Percentiles rank a stretch among this genome's conserved stretches.
Evolutionary conservation across 2,329 filamentous ascomycete species (phyloP).

Genomic region (Alternaria sp.): DNA sequence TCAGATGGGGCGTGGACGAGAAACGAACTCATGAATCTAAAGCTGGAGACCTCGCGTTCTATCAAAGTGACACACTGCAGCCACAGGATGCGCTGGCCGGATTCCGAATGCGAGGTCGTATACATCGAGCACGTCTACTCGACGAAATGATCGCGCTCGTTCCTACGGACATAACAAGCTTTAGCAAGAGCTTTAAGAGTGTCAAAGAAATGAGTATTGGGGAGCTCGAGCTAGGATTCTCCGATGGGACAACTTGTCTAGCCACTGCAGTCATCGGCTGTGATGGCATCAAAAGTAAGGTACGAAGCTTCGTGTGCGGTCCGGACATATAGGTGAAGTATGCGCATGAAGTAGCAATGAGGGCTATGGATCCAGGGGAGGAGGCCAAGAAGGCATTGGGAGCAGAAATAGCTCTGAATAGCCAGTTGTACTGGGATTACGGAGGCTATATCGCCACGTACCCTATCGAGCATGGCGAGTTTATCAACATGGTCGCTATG

Average conservation of each 20-base stretch:
- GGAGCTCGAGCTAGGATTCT: conserved; percentile 44
- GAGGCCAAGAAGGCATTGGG: conserved; percentile 59
- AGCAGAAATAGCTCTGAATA: conserved; percentile 58
- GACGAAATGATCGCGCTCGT: conserved; percentile 34
- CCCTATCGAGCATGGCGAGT: conserved; percentile 63
- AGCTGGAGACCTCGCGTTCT: conserved; percentile 30
- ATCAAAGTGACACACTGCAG: conserved; percentile 25
- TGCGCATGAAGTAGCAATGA: conserved; percentile 66
- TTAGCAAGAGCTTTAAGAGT: conserved; percentile 31
- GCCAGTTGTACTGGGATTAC: conserved; percentile 65
- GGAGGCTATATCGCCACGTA: conserved; percentile 67
- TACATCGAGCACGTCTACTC: conserved; percentile 37
- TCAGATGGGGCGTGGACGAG: conserved; percentile 32
- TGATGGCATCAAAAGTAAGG: conserved; percentile 68
- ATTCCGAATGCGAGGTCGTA: conserved; percentile 30
- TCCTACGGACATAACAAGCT: conserved; percentile 28
- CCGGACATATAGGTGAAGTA: conserved; percentile 58
- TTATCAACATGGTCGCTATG: conserved; percentile 59
- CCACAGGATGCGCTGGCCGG: conserved; percentile 13
- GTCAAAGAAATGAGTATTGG: conserved; percentile 27
- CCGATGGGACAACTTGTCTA: conserved; percentile 54
- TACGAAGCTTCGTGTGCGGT: conserved; percentile 62
- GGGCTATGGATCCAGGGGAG: conserved; percentile 67
- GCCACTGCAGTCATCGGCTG: conserved; percentile 64
- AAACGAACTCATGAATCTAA: conserved; percentile 16